Conservation (phyloP, 2,329 filamentous ascomycete species). For the Neopestalotiopsis sp. region DNA sequence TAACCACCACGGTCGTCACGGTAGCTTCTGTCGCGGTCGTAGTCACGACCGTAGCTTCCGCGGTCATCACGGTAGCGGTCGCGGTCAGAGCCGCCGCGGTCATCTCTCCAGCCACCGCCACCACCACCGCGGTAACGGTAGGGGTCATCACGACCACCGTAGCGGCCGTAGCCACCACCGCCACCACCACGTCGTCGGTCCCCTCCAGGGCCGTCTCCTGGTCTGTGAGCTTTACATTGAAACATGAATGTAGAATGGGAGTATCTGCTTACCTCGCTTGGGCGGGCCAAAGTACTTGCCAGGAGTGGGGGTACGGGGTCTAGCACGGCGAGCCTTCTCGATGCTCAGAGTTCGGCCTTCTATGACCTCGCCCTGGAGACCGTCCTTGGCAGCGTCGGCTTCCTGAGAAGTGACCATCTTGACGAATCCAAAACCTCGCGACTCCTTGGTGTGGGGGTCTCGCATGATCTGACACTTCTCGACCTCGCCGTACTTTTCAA, state of each 20-base stretch:
- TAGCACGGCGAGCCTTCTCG: constrained; percentile 95
- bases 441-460: constrained; percentile 97
- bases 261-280: constrained; percentile 79
- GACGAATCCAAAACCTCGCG: constrained; percentile 97
- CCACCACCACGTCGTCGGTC: constrained; percentile 55
- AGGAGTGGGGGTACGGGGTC: constrained; percentile 93
- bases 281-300: constrained; percentile 99
- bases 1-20: constrained; percentile 35
- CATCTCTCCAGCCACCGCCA: constrained; percentile 35
- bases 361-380: constrained; percentile 90
- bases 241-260: no score
- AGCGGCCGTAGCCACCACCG: constrained; percentile 61
- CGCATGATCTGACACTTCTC: constrained; percentile 99
- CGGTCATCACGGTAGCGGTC: constrained; percentile 44
- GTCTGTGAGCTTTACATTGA: constrained; percentile 36
- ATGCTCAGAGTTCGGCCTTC: constrained; percentile 97
- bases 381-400: constrained; percentile 96
- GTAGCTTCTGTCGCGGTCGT: constrained; percentile 43
- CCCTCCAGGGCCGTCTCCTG: constrained; percentile 46
- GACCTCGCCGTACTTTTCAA: constrained; percentile 98
- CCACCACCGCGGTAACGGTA: constrained; percentile 61
- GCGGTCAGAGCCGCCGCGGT: constrained; percentile 41
- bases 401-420: constrained; percentile 97
- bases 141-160: constrained; percentile 55
- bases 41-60: constrained; percentile 48